Percentiles rank a stretch among this genome's conserved stretches.
Conservation (phyloP, 202 grass and related monocot genomes). For the Panicum virgatum region DNA sequence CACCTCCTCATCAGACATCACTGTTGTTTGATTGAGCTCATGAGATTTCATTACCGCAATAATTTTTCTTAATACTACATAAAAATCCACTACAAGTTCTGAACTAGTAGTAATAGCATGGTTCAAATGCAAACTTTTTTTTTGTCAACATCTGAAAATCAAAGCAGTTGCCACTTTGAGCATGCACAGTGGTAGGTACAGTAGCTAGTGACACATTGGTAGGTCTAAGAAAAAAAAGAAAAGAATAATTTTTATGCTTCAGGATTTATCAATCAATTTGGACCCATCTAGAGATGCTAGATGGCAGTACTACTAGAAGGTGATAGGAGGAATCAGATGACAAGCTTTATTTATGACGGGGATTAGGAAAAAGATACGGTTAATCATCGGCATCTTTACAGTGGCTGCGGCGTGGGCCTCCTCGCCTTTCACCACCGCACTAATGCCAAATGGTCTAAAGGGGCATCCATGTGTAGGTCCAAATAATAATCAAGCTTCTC, state of each 20-base stretch:
- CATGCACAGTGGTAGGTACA: background rate
- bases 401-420: slow-evolving; percentile 17
- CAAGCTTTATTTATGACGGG: slow-evolving; percentile 10
- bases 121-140: background rate
- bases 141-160: background rate
- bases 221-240: background rate
- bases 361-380: background rate
- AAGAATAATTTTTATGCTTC: background rate
- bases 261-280: background rate
- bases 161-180: background rate
- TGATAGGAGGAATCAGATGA: slow-evolving; percentile 5
- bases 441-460: slow-evolving; percentile 20
- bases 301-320: slow-evolving; percentile 13
- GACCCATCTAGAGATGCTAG: slow-evolving; percentile 4
- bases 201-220: background rate
- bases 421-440: background rate
- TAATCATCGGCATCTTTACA: background rate
- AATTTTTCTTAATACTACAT: background rate
- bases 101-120: background rate
- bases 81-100: background rate
- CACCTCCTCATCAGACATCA: background rate
- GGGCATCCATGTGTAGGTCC: slow-evolving; percentile 35
- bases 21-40: background rate
- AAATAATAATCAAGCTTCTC: background rate
- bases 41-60: background rate